Base-by-base conservation (phyloP, 2,329 filamentous ascomycete species). In the Ophiocordyceps camponoti-floridani region DNA sequence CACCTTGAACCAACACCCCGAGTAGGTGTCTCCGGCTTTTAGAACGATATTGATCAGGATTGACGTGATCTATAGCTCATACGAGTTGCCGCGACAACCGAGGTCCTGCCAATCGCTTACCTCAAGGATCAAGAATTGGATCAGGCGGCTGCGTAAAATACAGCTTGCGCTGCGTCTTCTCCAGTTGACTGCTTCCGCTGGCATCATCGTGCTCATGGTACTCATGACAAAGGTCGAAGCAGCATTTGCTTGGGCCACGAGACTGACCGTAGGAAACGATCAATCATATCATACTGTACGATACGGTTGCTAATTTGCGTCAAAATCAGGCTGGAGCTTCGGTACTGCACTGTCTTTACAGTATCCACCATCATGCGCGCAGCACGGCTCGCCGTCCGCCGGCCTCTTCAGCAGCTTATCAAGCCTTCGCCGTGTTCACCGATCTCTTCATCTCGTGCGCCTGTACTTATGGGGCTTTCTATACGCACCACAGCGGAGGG, bases 321-420 rank as follows among this genome's bases (percentile, higher is more conserved):
- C 16, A 10, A 11, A 6, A 4, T 31, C 8, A 94, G 86, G 78
- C 85, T 46, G 83, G 76, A n/a, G 69, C 89, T 38, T 81, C 82
- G 44, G 72, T 81, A 42, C 53, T 84, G 4, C 79, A 87, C 57
- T 78, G 75, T 14, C 54, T 78, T 16, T 96, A 96, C 60, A 84
- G 74, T 40, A 72, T 93, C 48, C 91, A 84, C 54, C 87, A 95
- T 58, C 75, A 93, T 37, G 69, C 75, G 13, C 76, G 84, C 30
- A 75, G 79, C 35, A 73, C 84, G 1, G 77, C 76, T 42, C 74
- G 70, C 41, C 77, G 87, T 44, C 78, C 87, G 0, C 79, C 89
- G 0, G 80, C 70, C 4, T 94, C 85, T 19, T 84, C 86, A 16
- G 80, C 85, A 13, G 89, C 85, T 50, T 96, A 96, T 62, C 86